Evolutionary conservation across 176 grass and related monocot genomes (phyloP).

Genomic region (Sorghum bicolor): DNA sequence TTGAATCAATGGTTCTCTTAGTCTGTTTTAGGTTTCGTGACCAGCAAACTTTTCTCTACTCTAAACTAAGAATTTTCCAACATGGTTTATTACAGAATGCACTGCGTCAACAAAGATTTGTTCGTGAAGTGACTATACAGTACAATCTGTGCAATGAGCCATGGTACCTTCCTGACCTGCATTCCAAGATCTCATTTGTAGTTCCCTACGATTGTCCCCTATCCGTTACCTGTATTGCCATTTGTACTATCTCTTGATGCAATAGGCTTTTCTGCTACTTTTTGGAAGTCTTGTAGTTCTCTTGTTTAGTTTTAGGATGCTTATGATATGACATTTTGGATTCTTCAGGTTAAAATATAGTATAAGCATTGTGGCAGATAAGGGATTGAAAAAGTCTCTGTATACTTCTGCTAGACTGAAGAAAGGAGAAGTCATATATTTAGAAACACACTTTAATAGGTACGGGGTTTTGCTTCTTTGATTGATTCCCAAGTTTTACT

Average conservation of each 20-base stretch:
- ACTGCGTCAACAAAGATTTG: constrained; percentile 84
- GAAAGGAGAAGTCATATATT: constrained; percentile 92
- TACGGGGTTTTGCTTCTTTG: constrained; percentile 16
- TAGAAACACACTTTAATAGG: constrained; percentile 93
- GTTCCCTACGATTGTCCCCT: not conserved
- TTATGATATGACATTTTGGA: not conserved
- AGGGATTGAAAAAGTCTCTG: constrained; percentile 83
- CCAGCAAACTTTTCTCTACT: not conserved
- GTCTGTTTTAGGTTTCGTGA: constrained; percentile 16
- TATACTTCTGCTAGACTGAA: constrained; percentile 93
- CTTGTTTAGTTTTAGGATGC: constrained; percentile 7
- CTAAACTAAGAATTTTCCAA: constrained; percentile 2
- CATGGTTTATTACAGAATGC: constrained; percentile 73
- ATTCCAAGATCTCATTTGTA: not conserved
- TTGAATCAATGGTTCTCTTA: not conserved
- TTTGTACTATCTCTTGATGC: not conserved
- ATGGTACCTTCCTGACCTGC: constrained; percentile 55
- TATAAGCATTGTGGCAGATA: constrained; percentile 95
- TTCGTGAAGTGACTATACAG: constrained; percentile 91
- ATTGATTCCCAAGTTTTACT: not conserved
- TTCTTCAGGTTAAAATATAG: constrained; percentile 86
- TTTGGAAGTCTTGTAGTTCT: not conserved
- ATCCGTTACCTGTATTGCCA: not conserved
- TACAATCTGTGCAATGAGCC: constrained; percentile 98
- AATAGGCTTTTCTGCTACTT: not conserved